Percentiles rank a stretch among this genome's conserved stretches.
These are phyloP conservation scores for Paracoccidioides brasiliensis DNA, from an alignment of 2,329 filamentous ascomycete species.

Conservation along the genomic window DNA sequence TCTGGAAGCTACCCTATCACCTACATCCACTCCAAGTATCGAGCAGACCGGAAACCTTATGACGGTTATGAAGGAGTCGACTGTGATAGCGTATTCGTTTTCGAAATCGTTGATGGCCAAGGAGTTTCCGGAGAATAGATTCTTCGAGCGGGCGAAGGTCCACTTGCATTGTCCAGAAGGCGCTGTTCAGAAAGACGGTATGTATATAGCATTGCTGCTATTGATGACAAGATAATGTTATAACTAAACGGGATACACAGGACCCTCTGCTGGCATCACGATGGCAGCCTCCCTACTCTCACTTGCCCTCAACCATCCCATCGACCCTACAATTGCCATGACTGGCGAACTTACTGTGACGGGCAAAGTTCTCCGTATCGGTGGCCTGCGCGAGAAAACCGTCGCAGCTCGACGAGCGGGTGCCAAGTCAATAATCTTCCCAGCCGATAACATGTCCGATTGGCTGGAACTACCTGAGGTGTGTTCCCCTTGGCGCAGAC, in stretches of 20 bases:
- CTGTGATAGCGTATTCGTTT: slow-evolving; percentile 88
- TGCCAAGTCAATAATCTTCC: slow-evolving; percentile 88
- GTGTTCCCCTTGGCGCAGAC: slow-evolving; percentile 30
- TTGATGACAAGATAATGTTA: not conserved
- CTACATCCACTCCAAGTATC: slow-evolving; percentile 61
- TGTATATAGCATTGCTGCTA: slow-evolving; percentile 14
- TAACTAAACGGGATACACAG: slow-evolving; percentile 17
- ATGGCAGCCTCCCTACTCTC: slow-evolving; percentile 93
- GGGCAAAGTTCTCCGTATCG: slow-evolving; percentile 89
- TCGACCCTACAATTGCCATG: slow-evolving; percentile 88
- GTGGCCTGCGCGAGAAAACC: slow-evolving; percentile 90
- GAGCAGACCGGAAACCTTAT: slow-evolving; percentile 93
- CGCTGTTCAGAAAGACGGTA: slow-evolving; percentile 82
- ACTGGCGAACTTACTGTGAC: slow-evolving; percentile 95
- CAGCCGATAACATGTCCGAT: slow-evolving; percentile 86
- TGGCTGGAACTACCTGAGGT: slow-evolving; percentile 96
- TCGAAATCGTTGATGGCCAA: slow-evolving; percentile 78
- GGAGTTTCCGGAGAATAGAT: slow-evolving; percentile 77
- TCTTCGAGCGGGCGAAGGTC: slow-evolving; percentile 90
- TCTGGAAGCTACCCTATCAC: slow-evolving; percentile 65
- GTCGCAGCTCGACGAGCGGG: slow-evolving; percentile 87
- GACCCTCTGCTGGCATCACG: slow-evolving; percentile 83
- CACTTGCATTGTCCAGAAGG: slow-evolving; percentile 96
- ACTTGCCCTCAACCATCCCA: slow-evolving; percentile 62
- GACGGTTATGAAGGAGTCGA: slow-evolving; percentile 96